Evolutionary conservation across 768 basidiomycete genomes (phyloP), one percentile per base, ranked within the genome.

Genomic region (Lepiota brunneoincarnata): DNA sequence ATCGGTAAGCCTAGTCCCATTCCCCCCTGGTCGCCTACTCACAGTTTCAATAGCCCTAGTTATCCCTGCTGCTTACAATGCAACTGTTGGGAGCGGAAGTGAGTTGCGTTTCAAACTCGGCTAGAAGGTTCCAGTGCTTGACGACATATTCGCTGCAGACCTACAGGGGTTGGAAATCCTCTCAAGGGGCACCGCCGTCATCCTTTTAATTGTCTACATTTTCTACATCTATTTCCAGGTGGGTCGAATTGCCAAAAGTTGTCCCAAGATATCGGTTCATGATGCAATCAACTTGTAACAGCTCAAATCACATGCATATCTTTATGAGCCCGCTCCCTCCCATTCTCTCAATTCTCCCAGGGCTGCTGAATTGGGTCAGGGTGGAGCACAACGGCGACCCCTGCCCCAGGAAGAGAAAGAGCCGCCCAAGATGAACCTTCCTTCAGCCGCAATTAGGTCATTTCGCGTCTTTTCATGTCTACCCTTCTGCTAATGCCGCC

Each of bases 31-130:
- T 42, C 31, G 46, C 31, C 51, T 45, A 12, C 56, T 54, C 54
- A 18, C 21, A 18, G 40, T 35, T 28, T 18, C 43, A 10, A 31
- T 56, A 76, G 88, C 92, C 37, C 81, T 97, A 36, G 86, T 96
- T 61, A 90, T 96, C 54, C 93, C 93, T 28, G 93, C 94, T 36
- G 93, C 93, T 2, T 96, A 91, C 61, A 76, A 82, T 59, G 79
- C 75, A 61, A 75, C 83, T 14, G 36, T 44, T n/a, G 40, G 44
- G n/a, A 28, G 41, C 26, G 18, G 15, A 40, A 38, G 53, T 48
- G 42, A 52, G 45, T 23, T 42, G 39, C 56, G 60, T 51, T 59
- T 54, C 42, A 62, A 50, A 28, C 38, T 58, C n/a, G n/a, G n/a
- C n/a, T 41, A 63, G 63, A 26, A 18, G 31, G 44, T 35, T 31